A percentile compares a stretch with the other conserved stretches of the same genome.
phyloP scores from a whole-genome alignment of 495 filamentous ascomycete species.

The Xylaria curta region DNA sequence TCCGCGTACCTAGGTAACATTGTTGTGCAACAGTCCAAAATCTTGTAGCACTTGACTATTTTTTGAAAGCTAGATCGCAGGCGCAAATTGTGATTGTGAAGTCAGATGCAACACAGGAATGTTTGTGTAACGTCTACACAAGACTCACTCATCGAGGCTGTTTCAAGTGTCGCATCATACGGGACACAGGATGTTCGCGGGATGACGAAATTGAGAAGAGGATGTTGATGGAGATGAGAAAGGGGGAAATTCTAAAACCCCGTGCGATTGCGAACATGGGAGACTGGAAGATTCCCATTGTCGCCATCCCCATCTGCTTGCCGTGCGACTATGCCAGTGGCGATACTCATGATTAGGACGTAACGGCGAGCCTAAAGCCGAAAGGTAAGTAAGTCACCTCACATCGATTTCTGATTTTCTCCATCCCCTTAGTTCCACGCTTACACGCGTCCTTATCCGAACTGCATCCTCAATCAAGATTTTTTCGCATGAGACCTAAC shows the following conservation, averaged over 20 bases:
- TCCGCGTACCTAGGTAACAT: neutral
- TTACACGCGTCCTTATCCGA: constrained; percentile 10
- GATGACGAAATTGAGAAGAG: neutral
- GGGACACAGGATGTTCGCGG: neutral
- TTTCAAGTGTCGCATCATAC: neutral
- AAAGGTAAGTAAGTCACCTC: neutral
- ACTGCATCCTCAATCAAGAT: constrained; percentile 1
- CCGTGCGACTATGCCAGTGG: constrained; percentile 8
- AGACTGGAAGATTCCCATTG: constrained; percentile 28
- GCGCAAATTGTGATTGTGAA: neutral
- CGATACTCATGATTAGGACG: neutral
- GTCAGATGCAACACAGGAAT: neutral
- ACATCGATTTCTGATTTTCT: neutral
- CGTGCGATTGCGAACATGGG: constrained; percentile 20
- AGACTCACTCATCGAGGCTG: neutral
- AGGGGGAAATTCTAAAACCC: neutral
- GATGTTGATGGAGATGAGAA: neutral
- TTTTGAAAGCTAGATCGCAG: neutral
- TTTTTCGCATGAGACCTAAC: neutral
- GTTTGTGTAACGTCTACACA: neutral
- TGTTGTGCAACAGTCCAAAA: neutral
- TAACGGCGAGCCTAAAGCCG: neutral
- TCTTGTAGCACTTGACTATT: neutral
- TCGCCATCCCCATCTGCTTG: neutral
- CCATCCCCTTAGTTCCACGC: neutral